Evolutionary conservation across 1,284 basidiomycete species (phyloP).

Genomic region (Phaffia rhodozyma): DNA sequence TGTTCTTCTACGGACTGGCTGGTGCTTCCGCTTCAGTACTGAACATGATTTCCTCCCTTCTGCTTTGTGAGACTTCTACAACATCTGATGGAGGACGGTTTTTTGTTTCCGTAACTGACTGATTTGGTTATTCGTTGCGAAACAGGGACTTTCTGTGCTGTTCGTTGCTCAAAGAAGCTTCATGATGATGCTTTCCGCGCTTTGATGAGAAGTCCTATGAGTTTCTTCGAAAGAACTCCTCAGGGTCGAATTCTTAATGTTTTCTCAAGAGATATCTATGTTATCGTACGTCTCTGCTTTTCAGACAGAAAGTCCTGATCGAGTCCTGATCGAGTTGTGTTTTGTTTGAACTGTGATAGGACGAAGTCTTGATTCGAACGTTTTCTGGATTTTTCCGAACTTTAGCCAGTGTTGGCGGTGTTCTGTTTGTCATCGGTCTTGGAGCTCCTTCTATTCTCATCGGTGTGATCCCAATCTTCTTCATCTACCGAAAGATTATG

Average conservation of each 20-base stretch:
- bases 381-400: conserved; percentile 57
- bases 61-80: conserved; percentile 43
- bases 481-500: conserved; percentile 66
- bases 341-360: no score
- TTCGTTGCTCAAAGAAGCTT: conserved; percentile 59
- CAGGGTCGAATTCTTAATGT: conserved; percentile 44
- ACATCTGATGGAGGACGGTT: not conserved
- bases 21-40: conserved; percentile 43
- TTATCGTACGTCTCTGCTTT: conserved; percentile 47
- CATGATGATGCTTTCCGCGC: conserved; percentile 53
- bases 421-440: conserved; percentile 61
- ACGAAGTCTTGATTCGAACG: conserved; percentile 56
- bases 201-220: conserved; percentile 67
- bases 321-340: conserved; percentile 22
- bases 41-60: conserved; percentile 45
- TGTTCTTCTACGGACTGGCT: conserved; percentile 36
- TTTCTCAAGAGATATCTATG: conserved; percentile 86
- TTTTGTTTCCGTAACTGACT: conserved; percentile 42
- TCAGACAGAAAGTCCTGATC: no score
- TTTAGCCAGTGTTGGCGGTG: conserved; percentile 48
- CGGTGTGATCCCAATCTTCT: conserved; percentile 57
- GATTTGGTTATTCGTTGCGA: not conserved
- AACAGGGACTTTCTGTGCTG: not conserved
- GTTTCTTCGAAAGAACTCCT: conserved; percentile 77
- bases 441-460: conserved; percentile 75